Evolutionary conservation across 306 rosid genomes (phyloP).

Genomic region (Inga laurina): DNA sequence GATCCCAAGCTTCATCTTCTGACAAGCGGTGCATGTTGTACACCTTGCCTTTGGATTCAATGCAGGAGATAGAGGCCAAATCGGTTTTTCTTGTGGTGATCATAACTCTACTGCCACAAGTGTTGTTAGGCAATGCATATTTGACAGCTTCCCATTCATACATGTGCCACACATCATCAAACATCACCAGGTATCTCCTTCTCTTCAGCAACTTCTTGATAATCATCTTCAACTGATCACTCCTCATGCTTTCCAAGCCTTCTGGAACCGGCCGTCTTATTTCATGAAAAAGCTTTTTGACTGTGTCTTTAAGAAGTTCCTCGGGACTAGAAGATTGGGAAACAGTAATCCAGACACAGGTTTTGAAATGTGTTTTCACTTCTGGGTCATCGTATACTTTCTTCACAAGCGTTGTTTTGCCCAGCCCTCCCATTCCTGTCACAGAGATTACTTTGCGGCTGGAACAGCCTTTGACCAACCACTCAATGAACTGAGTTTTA

Average conservation of each 20-base stretch:
- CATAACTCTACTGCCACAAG: slow-evolving; percentile 52
- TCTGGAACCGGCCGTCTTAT: slow-evolving; percentile 42
- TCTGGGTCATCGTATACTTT: slow-evolving; percentile 54
- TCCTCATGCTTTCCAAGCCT: slow-evolving; percentile 43
- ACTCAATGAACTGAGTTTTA: slow-evolving; percentile 36
- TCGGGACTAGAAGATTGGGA: slow-evolving; percentile 43
- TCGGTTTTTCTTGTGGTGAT: slow-evolving; percentile 53
- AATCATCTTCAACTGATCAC: slow-evolving; percentile 33
- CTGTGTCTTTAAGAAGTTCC: slow-evolving; percentile 50
- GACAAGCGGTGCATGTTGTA: slow-evolving; percentile 43
- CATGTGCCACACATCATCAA: slow-evolving; percentile 55
- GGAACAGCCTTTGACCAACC: slow-evolving; percentile 29
- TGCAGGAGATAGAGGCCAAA: slow-evolving; percentile 39
- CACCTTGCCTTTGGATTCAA: slow-evolving; percentile 33
- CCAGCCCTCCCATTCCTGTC: slow-evolving; percentile 70
- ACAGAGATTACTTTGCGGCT: slow-evolving; percentile 44
- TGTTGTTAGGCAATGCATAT: slow-evolving; percentile 49
- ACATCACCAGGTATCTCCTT: slow-evolving; percentile 56
- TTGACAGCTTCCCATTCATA: slow-evolving; percentile 58
- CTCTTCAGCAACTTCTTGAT: slow-evolving; percentile 44
- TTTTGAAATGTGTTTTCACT: slow-evolving; percentile 51
- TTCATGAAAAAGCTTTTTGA: slow-evolving; percentile 38
- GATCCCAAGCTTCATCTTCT: slow-evolving; percentile 48
- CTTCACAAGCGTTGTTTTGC: slow-evolving; percentile 60
- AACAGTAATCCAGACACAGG: slow-evolving; percentile 59